A percentile compares a stretch with the other conserved stretches of the same genome.
phyloP scores from a whole-genome alignment of 768 basidiomycete species.

The Auricularia heimuer region DNA sequence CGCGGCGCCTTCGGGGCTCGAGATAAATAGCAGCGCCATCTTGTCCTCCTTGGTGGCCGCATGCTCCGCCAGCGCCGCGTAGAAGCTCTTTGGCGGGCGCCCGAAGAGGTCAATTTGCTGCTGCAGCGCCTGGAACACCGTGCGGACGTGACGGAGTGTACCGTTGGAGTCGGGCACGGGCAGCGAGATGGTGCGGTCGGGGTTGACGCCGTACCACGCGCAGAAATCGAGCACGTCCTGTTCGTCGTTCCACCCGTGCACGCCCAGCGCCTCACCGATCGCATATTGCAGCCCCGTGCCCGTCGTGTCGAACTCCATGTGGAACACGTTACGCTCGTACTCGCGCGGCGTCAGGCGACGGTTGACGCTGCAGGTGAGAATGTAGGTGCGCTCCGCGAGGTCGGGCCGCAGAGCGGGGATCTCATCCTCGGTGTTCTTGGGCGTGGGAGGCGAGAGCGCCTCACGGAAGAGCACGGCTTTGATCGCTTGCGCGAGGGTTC shows the following conservation, averaged over 20 bases:
- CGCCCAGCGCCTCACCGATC: constrained; percentile 92
- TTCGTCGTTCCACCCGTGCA: constrained; percentile 96
- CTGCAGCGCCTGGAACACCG: constrained; percentile 89
- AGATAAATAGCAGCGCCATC: constrained; percentile 82
- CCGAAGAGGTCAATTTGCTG: constrained; percentile 97
- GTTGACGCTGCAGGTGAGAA: constrained; percentile 91
- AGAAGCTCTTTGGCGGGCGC: constrained; percentile 92
- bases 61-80: constrained; percentile 71
- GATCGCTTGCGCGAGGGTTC: constrained; percentile 58
- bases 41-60: constrained; percentile 63
- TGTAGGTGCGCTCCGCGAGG: constrained; percentile 77
- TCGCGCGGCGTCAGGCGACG: constrained; percentile 87
- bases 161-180: constrained; percentile 54
- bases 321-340: constrained; percentile 98
- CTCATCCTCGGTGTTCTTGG: constrained; percentile 32
- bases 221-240: constrained; percentile 85
- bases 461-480: constrained; percentile 84
- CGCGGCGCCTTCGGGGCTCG: constrained; percentile 78
- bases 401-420: constrained; percentile 78
- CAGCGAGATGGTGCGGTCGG: constrained; percentile 69
- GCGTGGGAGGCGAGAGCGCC: constrained; percentile 50
- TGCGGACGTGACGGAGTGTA: constrained; percentile 75
- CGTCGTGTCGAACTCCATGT: constrained; percentile 87
- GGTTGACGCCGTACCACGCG: constrained; percentile 82
- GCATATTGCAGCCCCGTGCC: constrained; percentile 92